Percentiles rank a stretch among this genome's conserved stretches.
phyloP scores from a whole-genome alignment of 2,329 filamentous ascomycete genomes.

The Huntiella abstrusa region DNA sequence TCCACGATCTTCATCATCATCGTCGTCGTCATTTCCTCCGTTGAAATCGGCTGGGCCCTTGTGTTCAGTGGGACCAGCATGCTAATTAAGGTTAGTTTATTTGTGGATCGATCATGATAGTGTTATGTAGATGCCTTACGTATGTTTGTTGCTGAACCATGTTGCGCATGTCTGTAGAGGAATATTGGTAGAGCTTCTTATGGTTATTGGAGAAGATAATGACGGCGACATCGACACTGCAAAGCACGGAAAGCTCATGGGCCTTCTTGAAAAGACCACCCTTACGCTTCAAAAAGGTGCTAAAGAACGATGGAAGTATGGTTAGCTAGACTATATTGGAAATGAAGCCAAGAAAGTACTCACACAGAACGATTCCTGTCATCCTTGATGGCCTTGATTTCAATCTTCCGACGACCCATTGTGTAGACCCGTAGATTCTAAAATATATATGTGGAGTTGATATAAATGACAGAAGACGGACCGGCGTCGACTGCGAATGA shows the following conservation, averaged over 20 bases:
- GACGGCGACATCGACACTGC: slow-evolving; percentile 94
- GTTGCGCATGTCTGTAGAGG: slow-evolving; percentile 80
- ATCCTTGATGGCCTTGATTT: slow-evolving; percentile 99
- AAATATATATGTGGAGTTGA: slow-evolving; percentile 2
- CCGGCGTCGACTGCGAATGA: neutral
- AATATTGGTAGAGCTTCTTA: slow-evolving; percentile 98
- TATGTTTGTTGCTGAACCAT: slow-evolving; percentile 79
- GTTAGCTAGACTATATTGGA: neutral
- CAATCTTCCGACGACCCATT: slow-evolving; percentile 98
- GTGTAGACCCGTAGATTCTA: slow-evolving; percentile 15
- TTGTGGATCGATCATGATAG: slow-evolving; percentile 1
- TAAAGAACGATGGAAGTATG: slow-evolving; percentile 20
- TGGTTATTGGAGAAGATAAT: slow-evolving; percentile 91
- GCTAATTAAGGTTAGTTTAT: slow-evolving; percentile 31
- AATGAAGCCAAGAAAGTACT: slow-evolving; percentile 20
- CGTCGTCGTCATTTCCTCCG: slow-evolving; percentile 72
- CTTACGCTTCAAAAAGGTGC: slow-evolving; percentile 96
- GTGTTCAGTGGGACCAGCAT: slow-evolving; percentile 83
- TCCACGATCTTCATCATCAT: slow-evolving; percentile 55
- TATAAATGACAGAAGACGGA: slow-evolving; percentile 8
- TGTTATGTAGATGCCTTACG: slow-evolving; percentile 39
- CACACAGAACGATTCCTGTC: slow-evolving; percentile 96
- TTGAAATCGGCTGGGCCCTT: slow-evolving; percentile 89
- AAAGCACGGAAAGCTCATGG: slow-evolving; percentile 92
- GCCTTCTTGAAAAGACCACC: slow-evolving; percentile 99